A percentile compares a stretch with the other conserved stretches of the same genome.
These are phyloP conservation scores for Hypoxylon sp. DNA, from an alignment of 2,329 filamentous ascomycete genomes.

Conservation along the genomic window DNA sequence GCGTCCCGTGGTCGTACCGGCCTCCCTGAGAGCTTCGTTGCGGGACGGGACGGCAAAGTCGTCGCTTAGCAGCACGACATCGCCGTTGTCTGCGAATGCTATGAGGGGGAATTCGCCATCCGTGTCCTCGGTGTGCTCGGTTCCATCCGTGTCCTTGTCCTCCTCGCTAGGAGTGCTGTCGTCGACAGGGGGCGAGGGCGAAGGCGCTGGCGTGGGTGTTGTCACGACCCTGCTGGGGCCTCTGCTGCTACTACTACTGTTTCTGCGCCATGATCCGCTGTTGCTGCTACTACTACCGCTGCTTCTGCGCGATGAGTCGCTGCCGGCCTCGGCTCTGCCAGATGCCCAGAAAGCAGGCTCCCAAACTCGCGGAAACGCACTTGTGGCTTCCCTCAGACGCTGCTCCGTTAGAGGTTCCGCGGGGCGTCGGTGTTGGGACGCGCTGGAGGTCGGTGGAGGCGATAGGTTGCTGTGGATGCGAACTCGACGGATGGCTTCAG, in stretches of 20 bases:
- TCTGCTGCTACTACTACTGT: not conserved
- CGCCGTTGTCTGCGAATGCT: slow-evolving; percentile 2
- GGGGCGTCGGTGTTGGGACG: not conserved
- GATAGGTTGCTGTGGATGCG: not conserved
- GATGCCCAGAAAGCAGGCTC: not conserved
- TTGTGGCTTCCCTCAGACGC: not conserved
- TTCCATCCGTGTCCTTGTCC: not conserved
- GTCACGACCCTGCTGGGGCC: not conserved
- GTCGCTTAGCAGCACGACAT: not conserved
- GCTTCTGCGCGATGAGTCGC: not conserved
- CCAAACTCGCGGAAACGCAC: not conserved
- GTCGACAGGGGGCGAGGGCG: not conserved
- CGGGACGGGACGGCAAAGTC: slow-evolving; percentile 21
- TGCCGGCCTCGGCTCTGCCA: not conserved
- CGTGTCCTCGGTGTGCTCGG: not conserved
- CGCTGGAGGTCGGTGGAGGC: not conserved
- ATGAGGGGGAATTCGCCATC: slow-evolving; percentile 1
- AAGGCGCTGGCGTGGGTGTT: not conserved
- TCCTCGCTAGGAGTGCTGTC: too few relatives aligned
- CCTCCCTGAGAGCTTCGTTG: slow-evolving; percentile 8
- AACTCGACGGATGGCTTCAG: not conserved
- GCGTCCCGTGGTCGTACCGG: not conserved
- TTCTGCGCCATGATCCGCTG: not conserved
- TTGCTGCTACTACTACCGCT: not conserved
- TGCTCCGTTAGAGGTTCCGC: not conserved